These are phyloP conservation scores for Rachicladosporium sp. DNA, from an alignment of 2,329 filamentous ascomycete species.

Conservation along the genomic window DNA sequence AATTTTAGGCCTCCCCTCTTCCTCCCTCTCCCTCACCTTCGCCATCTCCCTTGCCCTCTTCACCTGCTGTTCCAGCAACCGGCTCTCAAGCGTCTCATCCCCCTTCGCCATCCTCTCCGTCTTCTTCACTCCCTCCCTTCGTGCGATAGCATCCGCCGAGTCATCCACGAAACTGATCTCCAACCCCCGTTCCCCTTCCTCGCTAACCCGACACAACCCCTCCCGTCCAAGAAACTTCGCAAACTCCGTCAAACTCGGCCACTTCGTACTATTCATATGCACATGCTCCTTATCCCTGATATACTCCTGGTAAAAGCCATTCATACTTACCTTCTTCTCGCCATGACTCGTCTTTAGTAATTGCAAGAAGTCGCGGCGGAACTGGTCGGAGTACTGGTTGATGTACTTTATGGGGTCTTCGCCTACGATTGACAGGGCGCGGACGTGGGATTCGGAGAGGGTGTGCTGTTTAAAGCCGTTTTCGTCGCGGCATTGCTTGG, in stretches of 20 bases:
- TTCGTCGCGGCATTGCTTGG: slow-evolving; percentile 65
- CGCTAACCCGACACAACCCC: slow-evolving; percentile 67
- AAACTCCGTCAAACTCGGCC: slow-evolving; percentile 79
- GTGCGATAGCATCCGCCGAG: slow-evolving; percentile 67
- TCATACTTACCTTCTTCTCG: slow-evolving; percentile 78
- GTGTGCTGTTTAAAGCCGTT: slow-evolving; percentile 81
- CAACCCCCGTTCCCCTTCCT: slow-evolving; percentile 78
- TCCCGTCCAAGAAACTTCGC: slow-evolving; percentile 76
- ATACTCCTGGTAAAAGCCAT: slow-evolving; percentile 91
- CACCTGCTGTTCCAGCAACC: slow-evolving; percentile 73
- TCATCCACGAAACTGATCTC: slow-evolving; percentile 88
- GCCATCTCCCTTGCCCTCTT: slow-evolving; percentile 50
- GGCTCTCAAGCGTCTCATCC: slow-evolving; percentile 80
- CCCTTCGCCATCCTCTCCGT: slow-evolving; percentile 82
- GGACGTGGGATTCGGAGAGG: slow-evolving; percentile 71
- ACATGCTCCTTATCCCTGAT: slow-evolving; percentile 79
- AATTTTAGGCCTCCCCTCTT: slow-evolving; percentile 8
- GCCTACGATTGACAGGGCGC: slow-evolving; percentile 79
- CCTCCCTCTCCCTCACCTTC: slow-evolving; percentile 23
- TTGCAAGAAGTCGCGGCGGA: slow-evolving; percentile 65
- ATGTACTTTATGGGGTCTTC: slow-evolving; percentile 78
- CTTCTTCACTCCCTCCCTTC: slow-evolving; percentile 67
- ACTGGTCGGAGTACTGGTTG: slow-evolving; percentile 68
- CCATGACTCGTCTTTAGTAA: slow-evolving; percentile 74
- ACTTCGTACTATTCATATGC: slow-evolving; percentile 89